Evolutionary conservation across 805 yeast species (phyloP).

Genomic region (Ogataea zsoltii): DNA sequence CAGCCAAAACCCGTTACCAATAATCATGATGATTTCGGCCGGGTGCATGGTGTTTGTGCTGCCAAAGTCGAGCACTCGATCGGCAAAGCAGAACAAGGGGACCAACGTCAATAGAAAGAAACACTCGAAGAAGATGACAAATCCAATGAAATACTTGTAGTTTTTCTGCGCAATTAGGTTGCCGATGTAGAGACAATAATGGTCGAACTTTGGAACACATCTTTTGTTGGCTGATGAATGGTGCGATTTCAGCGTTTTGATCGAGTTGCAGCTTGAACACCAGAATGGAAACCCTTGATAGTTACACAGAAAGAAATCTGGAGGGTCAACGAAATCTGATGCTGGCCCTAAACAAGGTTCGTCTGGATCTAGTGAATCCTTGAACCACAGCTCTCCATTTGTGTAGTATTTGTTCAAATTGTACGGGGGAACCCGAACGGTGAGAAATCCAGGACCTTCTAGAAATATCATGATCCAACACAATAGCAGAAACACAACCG

Average conservation of each 20-base stretch:
- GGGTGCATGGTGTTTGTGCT: conserved; percentile 22
- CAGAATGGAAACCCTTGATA: conserved; percentile 72
- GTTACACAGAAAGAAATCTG: conserved; percentile 67
- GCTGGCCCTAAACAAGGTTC: conserved; percentile 7
- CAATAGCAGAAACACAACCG: conserved; percentile 28
- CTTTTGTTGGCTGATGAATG: conserved; percentile 57
- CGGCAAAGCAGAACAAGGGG: conserved; percentile 37
- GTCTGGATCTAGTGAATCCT: conserved; percentile 3
- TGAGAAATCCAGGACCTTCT: conserved; percentile 60
- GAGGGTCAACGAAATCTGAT: conserved; percentile 40
- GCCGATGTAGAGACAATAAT: conserved; percentile 80
- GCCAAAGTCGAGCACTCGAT: conserved; percentile 28
- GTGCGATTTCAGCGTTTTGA: conserved; percentile 68
- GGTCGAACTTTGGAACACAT: conserved; percentile 81
- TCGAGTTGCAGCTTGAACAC: conserved; percentile 66
- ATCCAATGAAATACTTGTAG: conserved; percentile 58
- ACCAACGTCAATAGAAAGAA: conserved; percentile 42
- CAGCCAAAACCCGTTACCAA: conserved; percentile 46
- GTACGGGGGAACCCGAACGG: conserved; percentile 39
- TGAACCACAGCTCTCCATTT: conserved; percentile 17
- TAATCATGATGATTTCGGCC: conserved; percentile 36
- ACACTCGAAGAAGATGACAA: conserved; percentile 39
- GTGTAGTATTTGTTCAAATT: conserved; percentile 27
- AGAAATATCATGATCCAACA: conserved; percentile 48
- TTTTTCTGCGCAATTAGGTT: conserved; percentile 68